Conservation (phyloP, 306 rosid genomes). For the Fragaria nilgerrensis region DNA sequence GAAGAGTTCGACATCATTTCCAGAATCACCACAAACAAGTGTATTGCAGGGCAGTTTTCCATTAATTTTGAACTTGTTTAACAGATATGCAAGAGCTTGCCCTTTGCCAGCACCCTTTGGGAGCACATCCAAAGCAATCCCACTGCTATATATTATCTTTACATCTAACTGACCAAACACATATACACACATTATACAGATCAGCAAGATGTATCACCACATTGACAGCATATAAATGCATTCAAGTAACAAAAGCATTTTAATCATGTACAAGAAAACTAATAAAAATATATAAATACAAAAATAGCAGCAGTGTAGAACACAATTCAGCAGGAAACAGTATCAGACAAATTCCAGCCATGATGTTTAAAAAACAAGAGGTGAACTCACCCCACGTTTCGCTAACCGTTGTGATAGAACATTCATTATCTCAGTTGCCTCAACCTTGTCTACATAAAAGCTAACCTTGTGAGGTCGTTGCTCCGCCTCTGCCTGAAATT, state of each 20-base stretch:
- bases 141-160: conserved; percentile 74
- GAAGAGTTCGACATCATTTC: conserved; percentile 78
- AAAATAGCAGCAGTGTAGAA: background rate
- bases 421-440: conserved; percentile 44
- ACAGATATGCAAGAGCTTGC: conserved; percentile 60
- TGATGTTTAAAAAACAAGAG: conserved; percentile 8
- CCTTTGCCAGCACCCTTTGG: conserved; percentile 85
- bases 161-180: conserved; percentile 59
- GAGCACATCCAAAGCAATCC: conserved; percentile 67
- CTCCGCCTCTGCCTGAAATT: conserved; percentile 62
- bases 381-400: conserved; percentile 58
- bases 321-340: background rate
- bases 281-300: background rate
- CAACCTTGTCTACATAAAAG: conserved; percentile 66
- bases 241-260: background rate
- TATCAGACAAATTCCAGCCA: background rate
- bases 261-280: background rate
- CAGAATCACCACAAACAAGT: conserved; percentile 95
- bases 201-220: conserved; percentile 4
- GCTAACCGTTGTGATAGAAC: conserved; percentile 48
- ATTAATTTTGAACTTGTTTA: conserved; percentile 41
- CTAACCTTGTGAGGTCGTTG: conserved; percentile 86
- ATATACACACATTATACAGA: background rate
- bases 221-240: conserved; percentile 7
- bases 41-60: conserved; percentile 49